phyloP scores from a whole-genome alignment of 1,139 yeast genomes.

The Debaryomyces sp. region DNA sequence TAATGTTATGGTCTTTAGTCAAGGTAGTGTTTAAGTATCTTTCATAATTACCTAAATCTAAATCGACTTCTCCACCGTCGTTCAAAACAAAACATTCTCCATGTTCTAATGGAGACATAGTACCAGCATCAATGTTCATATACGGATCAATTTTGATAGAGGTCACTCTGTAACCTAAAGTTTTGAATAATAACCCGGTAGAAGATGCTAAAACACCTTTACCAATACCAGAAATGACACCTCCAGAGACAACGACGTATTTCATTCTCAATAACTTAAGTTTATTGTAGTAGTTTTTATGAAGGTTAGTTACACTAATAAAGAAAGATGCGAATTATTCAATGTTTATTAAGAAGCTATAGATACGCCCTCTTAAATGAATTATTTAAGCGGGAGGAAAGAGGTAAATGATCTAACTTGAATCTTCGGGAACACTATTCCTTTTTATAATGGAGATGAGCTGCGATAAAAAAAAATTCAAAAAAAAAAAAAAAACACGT shows the following conservation, averaged over 20 bases:
- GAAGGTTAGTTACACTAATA: slow-evolving; percentile 9
- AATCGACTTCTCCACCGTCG: slow-evolving; percentile 99
- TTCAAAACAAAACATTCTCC: slow-evolving; percentile 98
- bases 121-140: slow-evolving; percentile 99
- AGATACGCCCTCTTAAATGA: slow-evolving; percentile 50
- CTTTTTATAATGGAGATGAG: slow-evolving; percentile 17
- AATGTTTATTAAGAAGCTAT: slow-evolving; percentile 14
- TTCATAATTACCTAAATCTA: slow-evolving; percentile 97
- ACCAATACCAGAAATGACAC: slow-evolving; percentile 98
- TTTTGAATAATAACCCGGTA: slow-evolving; percentile 91
- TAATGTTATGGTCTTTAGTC: slow-evolving; percentile 92
- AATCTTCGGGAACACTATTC: slow-evolving; percentile 11
- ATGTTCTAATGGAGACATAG: slow-evolving; percentile 98
- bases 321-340: slow-evolving; percentile 3
- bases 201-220: slow-evolving; percentile 97
- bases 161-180: slow-evolving; percentile 91
- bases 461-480: slow-evolving; percentile 10
- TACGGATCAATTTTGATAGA: slow-evolving; percentile 98
- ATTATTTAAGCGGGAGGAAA: slow-evolving; percentile 55
- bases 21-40: slow-evolving; percentile 92
- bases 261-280: slow-evolving; percentile 57
- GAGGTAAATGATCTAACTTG: slow-evolving; percentile 16
- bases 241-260: slow-evolving; percentile 99
- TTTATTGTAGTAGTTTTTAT: background rate
- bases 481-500: slow-evolving; percentile 10